phyloP scores from a whole-genome alignment of 108 stramenopile genomes.

The Conticribra weissflogii region DNA sequence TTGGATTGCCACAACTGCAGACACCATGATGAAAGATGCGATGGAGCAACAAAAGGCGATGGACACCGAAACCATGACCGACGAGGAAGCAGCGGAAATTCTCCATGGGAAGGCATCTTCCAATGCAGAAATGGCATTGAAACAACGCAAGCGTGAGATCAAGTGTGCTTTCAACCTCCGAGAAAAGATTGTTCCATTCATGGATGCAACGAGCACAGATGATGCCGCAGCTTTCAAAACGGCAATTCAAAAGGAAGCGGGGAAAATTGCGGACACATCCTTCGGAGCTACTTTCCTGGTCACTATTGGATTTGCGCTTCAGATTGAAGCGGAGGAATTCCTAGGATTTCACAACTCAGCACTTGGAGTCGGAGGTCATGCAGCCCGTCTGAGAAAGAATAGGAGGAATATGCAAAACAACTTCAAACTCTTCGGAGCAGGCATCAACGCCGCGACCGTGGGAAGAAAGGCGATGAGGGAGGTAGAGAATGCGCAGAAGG shows the following conservation, averaged over 20 bases:
- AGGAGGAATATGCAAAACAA: constrained; percentile 56
- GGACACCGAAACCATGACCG: constrained; percentile 54
- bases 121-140: constrained; percentile 46
- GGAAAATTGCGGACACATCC: constrained; percentile 72
- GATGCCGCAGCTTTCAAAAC: constrained; percentile 44
- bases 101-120: constrained; percentile 29
- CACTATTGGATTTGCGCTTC: constrained; percentile 79
- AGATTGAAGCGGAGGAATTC: constrained; percentile 78
- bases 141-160: constrained; percentile 80
- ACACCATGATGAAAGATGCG: constrained; percentile 77
- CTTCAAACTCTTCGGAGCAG: constrained; percentile 70
- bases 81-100: constrained; percentile 58
- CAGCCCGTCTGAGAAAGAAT: constrained; percentile 67
- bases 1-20: constrained; percentile 84
- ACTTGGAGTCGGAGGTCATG: constrained; percentile 76
- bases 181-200: constrained; percentile 61
- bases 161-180: constrained; percentile 71
- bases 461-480: constrained; percentile 78
- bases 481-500: constrained; percentile 67
- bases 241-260: constrained; percentile 58
- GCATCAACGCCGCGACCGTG: constrained; percentile 67
- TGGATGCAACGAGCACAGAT: constrained; percentile 61
- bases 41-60: constrained; percentile 45
- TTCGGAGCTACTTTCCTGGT: constrained; percentile 75
- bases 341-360: constrained; percentile 74